A percentile compares a stretch with the other conserved stretches of the same genome.
Evolutionary conservation across 805 yeast genomes (phyloP).

Genomic region (Nadsonia fulvescens): DNA sequence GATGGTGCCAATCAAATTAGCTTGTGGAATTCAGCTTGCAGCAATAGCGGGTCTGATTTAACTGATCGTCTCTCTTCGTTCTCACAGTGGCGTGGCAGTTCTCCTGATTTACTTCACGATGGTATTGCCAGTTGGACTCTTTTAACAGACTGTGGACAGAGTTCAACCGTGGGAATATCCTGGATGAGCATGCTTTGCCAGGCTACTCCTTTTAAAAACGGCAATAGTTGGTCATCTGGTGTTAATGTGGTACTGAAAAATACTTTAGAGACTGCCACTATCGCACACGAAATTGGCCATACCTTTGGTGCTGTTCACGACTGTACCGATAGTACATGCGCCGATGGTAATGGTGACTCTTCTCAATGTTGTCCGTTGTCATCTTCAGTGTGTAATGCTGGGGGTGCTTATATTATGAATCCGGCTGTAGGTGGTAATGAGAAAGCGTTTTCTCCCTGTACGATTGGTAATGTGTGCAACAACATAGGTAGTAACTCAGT

Average conservation of each 20-base stretch:
- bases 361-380: constrained; percentile 21
- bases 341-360: constrained; percentile 11
- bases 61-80: constrained; percentile 15
- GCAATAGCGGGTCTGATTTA: constrained; percentile 9
- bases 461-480: constrained; percentile 20
- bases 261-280: constrained; percentile 18
- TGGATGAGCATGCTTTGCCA: constrained; percentile 21
- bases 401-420: constrained; percentile 20
- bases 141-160: constrained; percentile 18
- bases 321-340: constrained; percentile 20
- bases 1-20: constrained; percentile 6
- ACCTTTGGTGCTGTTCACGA: constrained; percentile 25
- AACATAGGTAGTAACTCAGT: constrained; percentile 14
- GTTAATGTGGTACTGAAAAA: constrained; percentile 19
- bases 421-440: constrained; percentile 17
- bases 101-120: constrained; percentile 11
- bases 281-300: constrained; percentile 24
- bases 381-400: constrained; percentile 15
- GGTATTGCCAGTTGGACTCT: constrained; percentile 21
- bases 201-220: constrained; percentile 8
- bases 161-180: constrained; percentile 20
- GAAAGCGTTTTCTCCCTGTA: constrained; percentile 17
- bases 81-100: constrained; percentile 19
- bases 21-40: constrained; percentile 16
- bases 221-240: constrained; percentile 14